Percentiles rank a stretch among this genome's conserved stretches.
Conservation (phyloP, 257 asterid genomes). For the Capsicum chinense region DNA sequence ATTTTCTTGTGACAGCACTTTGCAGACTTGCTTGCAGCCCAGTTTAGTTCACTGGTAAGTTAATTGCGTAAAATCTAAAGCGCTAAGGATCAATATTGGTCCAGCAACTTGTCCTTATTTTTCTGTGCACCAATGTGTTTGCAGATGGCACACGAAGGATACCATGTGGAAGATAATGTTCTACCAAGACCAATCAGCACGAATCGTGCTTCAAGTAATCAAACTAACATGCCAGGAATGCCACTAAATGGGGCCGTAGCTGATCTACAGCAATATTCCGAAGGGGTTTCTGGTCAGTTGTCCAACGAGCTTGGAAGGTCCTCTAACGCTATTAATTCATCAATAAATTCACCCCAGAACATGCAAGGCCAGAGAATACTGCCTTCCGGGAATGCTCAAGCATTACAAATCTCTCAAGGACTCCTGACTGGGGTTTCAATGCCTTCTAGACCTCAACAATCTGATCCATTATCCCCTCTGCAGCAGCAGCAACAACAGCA, state of each 20-base stretch:
- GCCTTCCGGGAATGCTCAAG: conserved; percentile 69
- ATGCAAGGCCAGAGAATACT: conserved; percentile 63
- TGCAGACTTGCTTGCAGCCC: conserved; percentile 94
- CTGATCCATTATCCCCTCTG: conserved; percentile 60
- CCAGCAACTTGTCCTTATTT: background rate
- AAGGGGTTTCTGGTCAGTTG: conserved; percentile 61
- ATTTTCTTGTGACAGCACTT: conserved; percentile 64
- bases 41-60: conserved; percentile 78
- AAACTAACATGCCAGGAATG: conserved; percentile 52
- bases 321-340: conserved; percentile 48
- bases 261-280: conserved; percentile 71
- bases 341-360: conserved; percentile 55
- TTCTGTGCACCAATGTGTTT: conserved; percentile 24
- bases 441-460: conserved; percentile 71
- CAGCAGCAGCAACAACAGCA: conserved; percentile 44
- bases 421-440: conserved; percentile 56
- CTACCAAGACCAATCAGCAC: conserved; percentile 63
- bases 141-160: conserved; percentile 88
- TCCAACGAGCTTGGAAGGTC: conserved; percentile 59
- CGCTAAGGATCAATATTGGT: background rate
- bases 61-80: background rate
- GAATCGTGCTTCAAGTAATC: conserved; percentile 49
- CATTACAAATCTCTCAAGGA: conserved; percentile 81
- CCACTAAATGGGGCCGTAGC: conserved; percentile 46
- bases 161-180: conserved; percentile 66